Percentiles rank a stretch among this genome's conserved stretches.
phyloP scores from a whole-genome alignment of 306 rosid genomes.

The Lithocarpus polystachyus region DNA sequence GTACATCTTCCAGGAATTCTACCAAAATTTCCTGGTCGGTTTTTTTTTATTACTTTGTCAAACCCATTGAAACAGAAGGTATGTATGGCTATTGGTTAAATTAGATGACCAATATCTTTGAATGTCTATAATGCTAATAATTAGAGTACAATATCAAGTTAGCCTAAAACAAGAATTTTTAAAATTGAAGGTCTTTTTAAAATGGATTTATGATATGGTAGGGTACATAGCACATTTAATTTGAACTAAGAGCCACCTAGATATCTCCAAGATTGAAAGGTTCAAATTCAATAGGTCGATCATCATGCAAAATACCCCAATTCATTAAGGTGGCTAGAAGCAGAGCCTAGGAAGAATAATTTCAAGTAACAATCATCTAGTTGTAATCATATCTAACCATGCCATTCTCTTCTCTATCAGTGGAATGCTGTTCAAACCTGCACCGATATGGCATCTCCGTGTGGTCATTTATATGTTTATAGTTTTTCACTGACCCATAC shows the following conservation, averaged over 20 bases:
- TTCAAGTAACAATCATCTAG: too few species aligned
- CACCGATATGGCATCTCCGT: background rate
- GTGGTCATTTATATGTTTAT: too few species aligned
- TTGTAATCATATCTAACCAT: too few species aligned
- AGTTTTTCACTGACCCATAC: background rate
- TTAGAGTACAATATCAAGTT: background rate
- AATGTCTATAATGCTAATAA: conserved; percentile 7
- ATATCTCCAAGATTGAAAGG: background rate
- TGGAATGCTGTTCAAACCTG: background rate
- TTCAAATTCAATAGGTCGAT: background rate
- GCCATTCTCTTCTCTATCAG: background rate
- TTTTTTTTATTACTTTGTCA: conserved; percentile 68
- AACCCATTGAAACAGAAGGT: conserved; percentile 69
- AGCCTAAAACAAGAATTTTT: background rate
- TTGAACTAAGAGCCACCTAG: background rate
- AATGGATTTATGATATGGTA: background rate
- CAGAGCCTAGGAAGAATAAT: too few species aligned
- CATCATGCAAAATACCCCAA: too few species aligned
- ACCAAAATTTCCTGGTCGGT: conserved; percentile 81
- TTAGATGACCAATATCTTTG: background rate
- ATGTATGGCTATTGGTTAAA: conserved; percentile 22
- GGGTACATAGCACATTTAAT: background rate
- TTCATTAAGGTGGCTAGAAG: too few species aligned
- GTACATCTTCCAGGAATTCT: conserved; percentile 58
- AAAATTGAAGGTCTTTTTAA: background rate